Evolutionary conservation across 495 filamentous ascomycete species (phyloP).

Genomic region (Trypethelium eluteriae): DNA sequence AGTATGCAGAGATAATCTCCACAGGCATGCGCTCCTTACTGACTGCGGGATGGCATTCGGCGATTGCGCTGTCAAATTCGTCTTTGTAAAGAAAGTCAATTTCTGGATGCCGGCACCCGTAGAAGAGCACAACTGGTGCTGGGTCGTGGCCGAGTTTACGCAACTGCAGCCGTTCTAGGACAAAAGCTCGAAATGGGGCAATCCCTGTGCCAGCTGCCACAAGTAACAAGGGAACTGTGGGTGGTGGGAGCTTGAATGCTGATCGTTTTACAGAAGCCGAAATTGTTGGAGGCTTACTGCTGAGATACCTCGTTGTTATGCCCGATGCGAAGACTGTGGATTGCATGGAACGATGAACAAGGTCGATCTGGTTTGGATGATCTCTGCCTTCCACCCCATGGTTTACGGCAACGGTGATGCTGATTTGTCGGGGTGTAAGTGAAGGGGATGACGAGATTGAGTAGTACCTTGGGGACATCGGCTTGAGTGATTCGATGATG

Average conservation of each 20-base stretch:
- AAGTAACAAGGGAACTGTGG: slow-evolving; percentile 39
- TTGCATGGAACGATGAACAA: slow-evolving; percentile 27
- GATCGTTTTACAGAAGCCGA: slow-evolving; percentile 41
- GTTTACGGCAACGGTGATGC: slow-evolving; percentile 42
- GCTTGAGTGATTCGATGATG: slow-evolving; percentile 40
- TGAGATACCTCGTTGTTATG: slow-evolving; percentile 28
- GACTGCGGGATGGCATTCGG: not conserved
- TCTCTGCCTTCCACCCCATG: slow-evolving; percentile 36
- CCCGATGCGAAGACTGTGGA: slow-evolving; percentile 23
- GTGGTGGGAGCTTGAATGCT: slow-evolving; percentile 42
- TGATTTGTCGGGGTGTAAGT: slow-evolving; percentile 37
- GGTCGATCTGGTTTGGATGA: slow-evolving; percentile 29
- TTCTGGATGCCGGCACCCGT: slow-evolving; percentile 39
- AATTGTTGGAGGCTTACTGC: slow-evolving; percentile 28
- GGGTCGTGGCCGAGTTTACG: slow-evolving; percentile 37
- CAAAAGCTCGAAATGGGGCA: slow-evolving; percentile 44
- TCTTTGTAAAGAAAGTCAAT: slow-evolving; percentile 42
- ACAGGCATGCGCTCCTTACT: not conserved
- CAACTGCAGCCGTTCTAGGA: slow-evolving; percentile 39
- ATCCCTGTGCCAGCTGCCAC: slow-evolving; percentile 45
- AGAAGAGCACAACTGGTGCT: slow-evolving; percentile 41
- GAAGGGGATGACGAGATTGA: slow-evolving; percentile 48
- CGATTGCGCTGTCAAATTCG: slow-evolving; percentile 24
- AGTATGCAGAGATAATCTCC: not conserved
- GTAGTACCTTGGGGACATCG: slow-evolving; percentile 45